These are phyloP conservation scores for Claviceps purpurea DNA, from an alignment of 2,329 filamentous ascomycete genomes.

Conservation along the genomic window DNA sequence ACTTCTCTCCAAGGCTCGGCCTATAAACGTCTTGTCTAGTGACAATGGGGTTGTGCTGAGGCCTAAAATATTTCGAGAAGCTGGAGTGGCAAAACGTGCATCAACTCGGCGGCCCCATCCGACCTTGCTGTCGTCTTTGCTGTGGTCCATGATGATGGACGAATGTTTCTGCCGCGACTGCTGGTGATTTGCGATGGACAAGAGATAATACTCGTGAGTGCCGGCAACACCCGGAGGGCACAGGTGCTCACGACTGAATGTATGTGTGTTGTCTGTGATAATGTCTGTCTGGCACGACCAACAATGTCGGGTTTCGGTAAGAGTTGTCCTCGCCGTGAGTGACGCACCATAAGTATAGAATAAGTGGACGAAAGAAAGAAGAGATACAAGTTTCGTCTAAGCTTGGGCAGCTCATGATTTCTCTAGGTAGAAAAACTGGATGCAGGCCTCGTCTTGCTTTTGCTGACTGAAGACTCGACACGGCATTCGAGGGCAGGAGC, in stretches of 20 bases:
- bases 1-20: slow-evolving; percentile 4
- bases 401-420: not conserved
- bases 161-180: not conserved
- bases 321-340: slow-evolving; percentile 7
- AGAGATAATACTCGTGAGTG: slow-evolving; percentile 17
- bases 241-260: slow-evolving; percentile 7
- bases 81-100: slow-evolving; percentile 13
- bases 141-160: slow-evolving; percentile 5
- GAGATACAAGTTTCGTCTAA: not conserved
- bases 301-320: slow-evolving; percentile 4
- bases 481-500: not conserved
- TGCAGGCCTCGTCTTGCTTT: not conserved
- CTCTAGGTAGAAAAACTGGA: not conserved
- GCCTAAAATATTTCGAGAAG: slow-evolving; percentile 11
- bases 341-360: not conserved
- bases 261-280: slow-evolving; percentile 5
- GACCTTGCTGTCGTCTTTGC: slow-evolving; percentile 14
- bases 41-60: not conserved
- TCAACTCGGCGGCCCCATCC: slow-evolving; percentile 16
- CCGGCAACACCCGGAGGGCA: slow-evolving; percentile 15
- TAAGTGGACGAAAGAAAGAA: not conserved
- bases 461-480: not conserved
- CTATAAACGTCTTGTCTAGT: slow-evolving; percentile 4
- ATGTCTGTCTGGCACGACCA: slow-evolving; percentile 1
- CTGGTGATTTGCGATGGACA: slow-evolving; percentile 10